phyloP scores from a whole-genome alignment of 2,329 filamentous ascomycete genomes.

The Pseudovirgaria hyperparasitica region DNA sequence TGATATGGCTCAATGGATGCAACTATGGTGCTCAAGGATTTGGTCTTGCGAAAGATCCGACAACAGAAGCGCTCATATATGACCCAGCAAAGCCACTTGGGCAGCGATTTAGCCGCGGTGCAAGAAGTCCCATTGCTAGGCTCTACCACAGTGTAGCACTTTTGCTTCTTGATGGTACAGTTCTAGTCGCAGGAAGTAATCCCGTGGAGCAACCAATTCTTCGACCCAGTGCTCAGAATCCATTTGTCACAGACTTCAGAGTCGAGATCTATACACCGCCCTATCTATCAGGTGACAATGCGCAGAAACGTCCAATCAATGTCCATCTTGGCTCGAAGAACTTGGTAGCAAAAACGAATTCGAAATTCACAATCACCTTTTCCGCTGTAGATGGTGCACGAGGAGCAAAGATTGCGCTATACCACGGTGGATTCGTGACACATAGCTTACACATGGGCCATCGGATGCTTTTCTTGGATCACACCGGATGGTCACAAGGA shows the following conservation, averaged over 20 bases:
- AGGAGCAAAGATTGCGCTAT: conserved; percentile 37
- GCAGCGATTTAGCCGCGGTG: conserved; percentile 36
- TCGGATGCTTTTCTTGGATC: conserved; percentile 42
- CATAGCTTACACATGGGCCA: conserved; percentile 51
- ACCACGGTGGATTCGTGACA: conserved; percentile 48
- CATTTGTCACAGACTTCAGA: conserved; percentile 47
- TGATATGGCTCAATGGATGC: conserved; percentile 50
- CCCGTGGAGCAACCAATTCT: conserved; percentile 46
- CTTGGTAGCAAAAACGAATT: conserved; percentile 30
- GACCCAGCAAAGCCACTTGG: conserved; percentile 39
- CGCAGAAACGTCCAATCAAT: conserved; percentile 33
- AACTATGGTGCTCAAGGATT: conserved; percentile 48
- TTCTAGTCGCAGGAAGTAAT: conserved; percentile 48
- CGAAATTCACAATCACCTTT: conserved; percentile 37
- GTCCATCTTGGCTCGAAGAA: conserved; percentile 32
- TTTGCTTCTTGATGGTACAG: conserved; percentile 45
- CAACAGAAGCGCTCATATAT: conserved; percentile 45
- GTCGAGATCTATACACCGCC: conserved; percentile 50
- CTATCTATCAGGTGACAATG: conserved; percentile 42
- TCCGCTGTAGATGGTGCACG: conserved; percentile 29
- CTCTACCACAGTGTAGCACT: conserved; percentile 51
- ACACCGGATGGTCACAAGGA: conserved; percentile 32
- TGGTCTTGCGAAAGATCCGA: conserved; percentile 40
- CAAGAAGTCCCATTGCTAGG: conserved; percentile 29
- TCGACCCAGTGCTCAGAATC: conserved; percentile 28